These are phyloP conservation scores for Cynanchum wilfordii DNA, from an alignment of 257 asterid species.

Conservation along the genomic window DNA sequence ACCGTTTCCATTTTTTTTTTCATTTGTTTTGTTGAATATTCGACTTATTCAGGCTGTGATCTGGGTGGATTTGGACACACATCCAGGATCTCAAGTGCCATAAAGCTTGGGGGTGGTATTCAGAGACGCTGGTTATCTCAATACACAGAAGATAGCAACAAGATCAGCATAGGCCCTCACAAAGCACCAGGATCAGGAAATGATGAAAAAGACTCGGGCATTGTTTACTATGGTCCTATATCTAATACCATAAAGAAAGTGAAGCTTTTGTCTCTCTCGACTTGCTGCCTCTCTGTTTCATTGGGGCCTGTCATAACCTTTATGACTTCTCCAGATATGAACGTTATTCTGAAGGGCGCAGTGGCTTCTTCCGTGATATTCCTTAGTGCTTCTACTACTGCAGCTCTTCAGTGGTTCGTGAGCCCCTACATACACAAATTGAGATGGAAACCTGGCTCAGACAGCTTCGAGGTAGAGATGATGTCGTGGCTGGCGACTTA, in stretches of 20 bases:
- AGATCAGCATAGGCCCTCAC: slow-evolving; percentile 59
- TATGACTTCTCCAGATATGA: slow-evolving; percentile 79
- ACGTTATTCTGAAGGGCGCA: slow-evolving; percentile 86
- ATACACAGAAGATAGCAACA: slow-evolving; percentile 44
- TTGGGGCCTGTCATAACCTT: slow-evolving; percentile 90
- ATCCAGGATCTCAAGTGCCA: slow-evolving; percentile 15
- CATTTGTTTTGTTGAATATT: background rate
- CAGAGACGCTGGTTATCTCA: slow-evolving; percentile 51
- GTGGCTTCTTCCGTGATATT: slow-evolving; percentile 82
- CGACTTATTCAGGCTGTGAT: slow-evolving; percentile 40
- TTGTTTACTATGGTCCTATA: slow-evolving; percentile 78
- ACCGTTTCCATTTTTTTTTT: background rate
- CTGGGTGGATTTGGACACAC: slow-evolving; percentile 21
- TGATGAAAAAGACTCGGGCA: slow-evolving; percentile 42
- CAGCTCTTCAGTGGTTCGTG: slow-evolving; percentile 91
- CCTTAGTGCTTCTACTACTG: slow-evolving; percentile 84
- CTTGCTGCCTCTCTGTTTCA: slow-evolving; percentile 91
- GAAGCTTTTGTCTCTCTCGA: slow-evolving; percentile 90
- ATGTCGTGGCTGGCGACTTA: slow-evolving; percentile 87
- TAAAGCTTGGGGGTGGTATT: slow-evolving; percentile 21
- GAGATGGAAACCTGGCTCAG: slow-evolving; percentile 94
- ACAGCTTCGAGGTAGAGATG: slow-evolving; percentile 88
- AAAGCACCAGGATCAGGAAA: slow-evolving; percentile 39
- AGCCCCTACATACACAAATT: slow-evolving; percentile 90
- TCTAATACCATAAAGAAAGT: slow-evolving; percentile 83